Base-by-base conservation (phyloP, 192 early-diverging fungal species). In the Podila minutissima region DNA sequence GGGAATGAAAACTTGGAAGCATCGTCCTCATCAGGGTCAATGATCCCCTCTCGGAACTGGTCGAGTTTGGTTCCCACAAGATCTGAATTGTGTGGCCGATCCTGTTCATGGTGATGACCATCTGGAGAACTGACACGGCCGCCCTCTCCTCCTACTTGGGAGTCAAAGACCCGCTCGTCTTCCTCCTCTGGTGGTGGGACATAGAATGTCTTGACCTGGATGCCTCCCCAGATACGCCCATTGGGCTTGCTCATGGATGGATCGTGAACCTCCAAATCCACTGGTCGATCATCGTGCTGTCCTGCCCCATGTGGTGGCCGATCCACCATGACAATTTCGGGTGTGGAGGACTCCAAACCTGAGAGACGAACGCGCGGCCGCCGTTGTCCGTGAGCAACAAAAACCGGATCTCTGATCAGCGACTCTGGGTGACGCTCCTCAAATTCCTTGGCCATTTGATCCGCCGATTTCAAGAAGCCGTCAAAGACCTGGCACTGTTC, bases 401-500 rank as follows among this genome's bases (percentile, higher is more conserved):
- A 73, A 0, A 81, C 58, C 0, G 77, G 71, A 11, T 72, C 77
- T 26, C 73, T 24, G 22, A 73, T 46, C 55, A 81, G 51, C 46
- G 70, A 72, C 5, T 55, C 24, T 11, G 77, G 71, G 64, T 81
- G 66, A 13, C 19, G n/a, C 1, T 53, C 46, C 51, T 81, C 77
- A 60, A 68, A 81, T n/a, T 81, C 77, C 22, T 60, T 28, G 12
- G 77, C 77, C 55, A 68, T 15, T 28, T 81, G 53, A 69, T 81
- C 77, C 10, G 71, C 77, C 9, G 77, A 73, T 26, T 62, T 50
- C 51, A 81, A 61, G 24, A 81, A 81, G 1, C 62, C 62, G 11
- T 81, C 77, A 66, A 81, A 81, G 2, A 9, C 62, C 0, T 41
- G 20, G 53, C 88, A 89, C 65, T 86, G 84, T 31, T 71, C 66